Percentiles rank a stretch among this genome's conserved stretches.
Conservation (phyloP, 352 stramenopile genomes). For the Halophytophthora batemanensis region DNA sequence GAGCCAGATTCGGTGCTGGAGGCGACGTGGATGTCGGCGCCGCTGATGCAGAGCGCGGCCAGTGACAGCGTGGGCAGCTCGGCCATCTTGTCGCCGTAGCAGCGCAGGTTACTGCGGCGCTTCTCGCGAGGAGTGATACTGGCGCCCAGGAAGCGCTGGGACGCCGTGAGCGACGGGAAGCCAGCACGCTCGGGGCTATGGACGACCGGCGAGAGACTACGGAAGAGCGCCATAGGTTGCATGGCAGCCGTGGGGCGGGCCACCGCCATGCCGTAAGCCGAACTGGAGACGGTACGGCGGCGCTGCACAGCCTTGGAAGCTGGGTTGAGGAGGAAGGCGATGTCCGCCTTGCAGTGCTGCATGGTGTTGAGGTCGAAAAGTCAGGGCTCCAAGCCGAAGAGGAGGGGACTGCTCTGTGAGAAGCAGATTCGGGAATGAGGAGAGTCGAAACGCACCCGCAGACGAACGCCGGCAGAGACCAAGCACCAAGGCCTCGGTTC, state of each 20-base stretch:
- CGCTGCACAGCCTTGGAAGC: neutral
- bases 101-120: conserved; percentile 29
- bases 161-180: conserved; percentile 18
- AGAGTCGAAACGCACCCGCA: neutral
- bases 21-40: conserved; percentile 14
- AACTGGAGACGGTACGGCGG: conserved; percentile 1
- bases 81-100: conserved; percentile 24
- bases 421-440: no score
- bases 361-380: no score
- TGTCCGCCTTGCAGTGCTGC: conserved; percentile 31
- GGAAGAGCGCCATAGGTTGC: conserved; percentile 27
- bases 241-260: conserved; percentile 6
- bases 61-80: conserved; percentile 31
- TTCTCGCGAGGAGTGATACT: conserved; percentile 40
- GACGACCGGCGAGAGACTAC: conserved; percentile 18
- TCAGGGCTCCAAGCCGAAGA: no score
- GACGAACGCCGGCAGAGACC: no score
- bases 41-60: conserved; percentile 26
- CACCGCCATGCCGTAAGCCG: conserved; percentile 1
- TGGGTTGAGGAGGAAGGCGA: conserved; percentile 45
- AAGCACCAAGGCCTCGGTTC: no score
- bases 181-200: conserved; percentile 20
- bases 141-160: conserved; percentile 30
- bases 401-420: no score
- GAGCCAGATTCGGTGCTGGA: conserved; percentile 21